Evolutionary conservation across 2,329 filamentous ascomycete species (phyloP), one percentile per base, ranked within the genome.

Genomic region (Xylaria sp.): DNA sequence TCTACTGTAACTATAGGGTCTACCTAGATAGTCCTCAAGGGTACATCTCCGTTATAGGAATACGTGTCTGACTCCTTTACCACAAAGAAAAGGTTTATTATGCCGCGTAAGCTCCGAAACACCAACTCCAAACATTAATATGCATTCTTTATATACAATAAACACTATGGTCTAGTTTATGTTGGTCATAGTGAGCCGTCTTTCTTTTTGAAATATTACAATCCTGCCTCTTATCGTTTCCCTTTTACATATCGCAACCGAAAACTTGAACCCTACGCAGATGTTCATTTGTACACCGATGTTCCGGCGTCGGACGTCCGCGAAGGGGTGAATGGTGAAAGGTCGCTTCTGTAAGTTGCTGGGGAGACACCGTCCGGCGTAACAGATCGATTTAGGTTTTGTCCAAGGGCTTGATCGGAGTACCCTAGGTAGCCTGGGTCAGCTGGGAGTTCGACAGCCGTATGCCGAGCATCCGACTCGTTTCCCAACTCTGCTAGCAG

Each of bases 401-500:
- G 48, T 52, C n/a, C 32, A 5, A 23, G 59, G 3, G 8, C 9
- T 50, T 43, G 57, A 50, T 66, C 65, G 34, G 53, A 63, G 55
- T 63, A 68, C 10, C 62, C 61, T 13, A 65, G 62, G 23, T 63
- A 63, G 7, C 28, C 43, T 12, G 60, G 46, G 9, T 63, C 55
- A 7, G 60, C 64, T 12, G 73, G 72, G 9, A 76, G 53, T 55
- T 76, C 74, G 20, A 72, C 71, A 2, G 71, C 65, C n/a, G 9
- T 30, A 6, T 32, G 53, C 28, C 18, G 48, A 12, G 41, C 15
- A 34, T 59, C 58, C 32, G 39, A 28, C 34, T 60, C 50, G 48
- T 63, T 57, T 10, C 68, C 70, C 9, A 75, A 63, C 56, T 75
- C 74, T 12, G 75, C 69, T 18, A 76, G 62, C 6, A 75, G 68